Evolutionary conservation across 2,329 filamentous ascomycete genomes (phyloP).

Genomic region (Fusarium udum): DNA sequence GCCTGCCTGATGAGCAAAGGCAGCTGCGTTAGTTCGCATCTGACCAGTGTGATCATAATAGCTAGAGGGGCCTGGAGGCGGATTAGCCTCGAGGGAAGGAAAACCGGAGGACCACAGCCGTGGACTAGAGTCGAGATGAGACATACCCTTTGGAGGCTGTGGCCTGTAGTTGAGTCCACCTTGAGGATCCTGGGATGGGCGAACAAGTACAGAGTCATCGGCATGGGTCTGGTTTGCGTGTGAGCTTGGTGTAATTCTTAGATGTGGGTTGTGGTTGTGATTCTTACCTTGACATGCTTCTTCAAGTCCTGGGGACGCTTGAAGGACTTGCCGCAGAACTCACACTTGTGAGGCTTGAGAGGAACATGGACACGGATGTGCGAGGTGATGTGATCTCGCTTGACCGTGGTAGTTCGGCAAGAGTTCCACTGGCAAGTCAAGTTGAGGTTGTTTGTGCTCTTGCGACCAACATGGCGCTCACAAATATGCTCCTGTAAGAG

Average conservation of each 20-base stretch:
- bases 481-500: constrained; percentile 89
- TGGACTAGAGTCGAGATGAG: constrained; percentile 27
- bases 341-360: constrained; percentile 98
- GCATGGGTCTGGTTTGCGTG: constrained; percentile 75
- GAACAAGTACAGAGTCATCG: constrained; percentile 83
- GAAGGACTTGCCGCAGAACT: constrained; percentile 98
- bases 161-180: constrained; percentile 65
- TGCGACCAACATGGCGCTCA: constrained; percentile 96
- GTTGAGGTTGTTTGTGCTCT: constrained; percentile 98
- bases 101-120: constrained; percentile 30
- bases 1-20: constrained; percentile 66
- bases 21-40: constrained; percentile 65
- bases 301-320: constrained; percentile 98
- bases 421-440: constrained; percentile 97
- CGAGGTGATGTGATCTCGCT: constrained; percentile 98
- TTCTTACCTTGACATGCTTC: constrained; percentile 89
- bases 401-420: constrained; percentile 95
- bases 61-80: constrained; percentile 59
- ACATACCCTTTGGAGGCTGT: constrained; percentile 63
- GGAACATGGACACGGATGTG: constrained; percentile 99
- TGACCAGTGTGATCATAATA: constrained; percentile 74
- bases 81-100: constrained; percentile 54
- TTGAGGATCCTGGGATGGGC: constrained; percentile 62
- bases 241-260: constrained; percentile 32
- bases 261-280: neutral